Base-by-base conservation (phyloP, 495 filamentous ascomycete genomes). In the Aspergillus incahuasiensis region DNA sequence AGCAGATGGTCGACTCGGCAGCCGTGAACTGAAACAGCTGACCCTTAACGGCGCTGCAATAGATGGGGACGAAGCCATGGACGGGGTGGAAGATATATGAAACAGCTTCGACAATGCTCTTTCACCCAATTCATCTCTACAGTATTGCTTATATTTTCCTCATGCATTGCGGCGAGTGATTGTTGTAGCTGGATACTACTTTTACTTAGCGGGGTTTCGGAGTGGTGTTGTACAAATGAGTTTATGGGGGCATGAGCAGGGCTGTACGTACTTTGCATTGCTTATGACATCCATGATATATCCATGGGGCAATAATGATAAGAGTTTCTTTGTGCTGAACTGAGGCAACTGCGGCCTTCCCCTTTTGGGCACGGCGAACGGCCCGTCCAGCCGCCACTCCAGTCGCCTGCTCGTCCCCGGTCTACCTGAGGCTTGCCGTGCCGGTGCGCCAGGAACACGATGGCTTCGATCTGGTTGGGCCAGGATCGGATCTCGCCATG, bases 1-100 rank as follows among this genome's bases (percentile, higher is more conserved):
- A 32, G 73, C 82, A 50, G 54, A 50, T 58, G 76, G 89, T 60
- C 80, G 82, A 9, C 60, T 82, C 45, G 76, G 82, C 60, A 19
- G 32, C 43, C 66, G 76, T 56, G 64, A 75, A 49, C 68, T 70
- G 40, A 83, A 74, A 63, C 70, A 58, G 68, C 75, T 65, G 12
- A 59, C 63, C 5, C 82, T 86, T 61, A 80, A 79, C 55, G 84
- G 82, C 51, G 80, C 76, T 54, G 56, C 82, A 66, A 55, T 76
- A 68, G 73, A 82, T n/a, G 59, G 82, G 0, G 86, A 82, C 40
- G 80, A 84, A 28, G 77, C 80, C 21, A 84, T 86, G 48, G 88
- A 90, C 50, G 81, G 78, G 21, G 84, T 86, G 81, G 83, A 85
- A 61, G 75, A 56, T 44, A 44, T 44, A 43, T 50, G 54, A 56